Percentiles rank a stretch among this genome's conserved stretches.
These are phyloP conservation scores for Lachnellula subtilissima DNA, from an alignment of 2,329 filamentous ascomycete genomes.

Conservation along the genomic window DNA sequence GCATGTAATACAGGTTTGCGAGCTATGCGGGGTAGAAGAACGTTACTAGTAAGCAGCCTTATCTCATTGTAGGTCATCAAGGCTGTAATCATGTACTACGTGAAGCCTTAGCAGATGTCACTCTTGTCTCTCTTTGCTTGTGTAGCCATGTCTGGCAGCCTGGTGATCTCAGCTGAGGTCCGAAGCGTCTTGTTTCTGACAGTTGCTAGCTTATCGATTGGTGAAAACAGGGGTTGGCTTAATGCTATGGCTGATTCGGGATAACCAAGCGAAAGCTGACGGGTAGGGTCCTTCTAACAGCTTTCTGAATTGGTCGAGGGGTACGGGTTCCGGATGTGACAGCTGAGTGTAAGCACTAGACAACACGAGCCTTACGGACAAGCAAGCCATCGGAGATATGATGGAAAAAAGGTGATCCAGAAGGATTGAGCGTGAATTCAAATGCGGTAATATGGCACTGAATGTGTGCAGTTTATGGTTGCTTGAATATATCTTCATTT, in stretches of 20 bases:
- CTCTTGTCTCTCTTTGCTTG: not conserved
- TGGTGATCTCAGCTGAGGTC: not conserved
- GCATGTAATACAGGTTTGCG: not conserved
- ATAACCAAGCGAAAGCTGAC: constrained; percentile 22
- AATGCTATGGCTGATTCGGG: constrained; percentile 4
- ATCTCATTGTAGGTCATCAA: not conserved
- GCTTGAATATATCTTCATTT: not conserved
- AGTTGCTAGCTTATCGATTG: not conserved
- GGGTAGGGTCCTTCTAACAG: constrained; percentile 9
- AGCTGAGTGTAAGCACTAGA: constrained; percentile 30
- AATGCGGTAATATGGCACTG: constrained; percentile 2
- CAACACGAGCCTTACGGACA: constrained; percentile 1
- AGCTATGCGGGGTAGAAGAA: constrained; percentile 1
- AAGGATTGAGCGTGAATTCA: constrained; percentile 1
- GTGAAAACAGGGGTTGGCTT: not conserved
- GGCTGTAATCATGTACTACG: constrained; percentile 1
- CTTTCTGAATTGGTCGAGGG: constrained; percentile 7
- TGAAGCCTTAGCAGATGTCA: not conserved
- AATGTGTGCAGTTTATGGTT: not conserved
- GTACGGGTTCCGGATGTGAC: constrained; percentile 14
- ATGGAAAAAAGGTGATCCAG: constrained; percentile 11
- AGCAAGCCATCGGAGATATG: constrained; percentile 14
- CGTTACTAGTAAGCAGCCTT: not conserved
- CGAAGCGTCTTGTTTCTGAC: not conserved
- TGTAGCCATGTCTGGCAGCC: not conserved